Base-by-base conservation (phyloP, 2,329 filamentous ascomycete genomes). In the Cryphonectria carpinicola region DNA sequence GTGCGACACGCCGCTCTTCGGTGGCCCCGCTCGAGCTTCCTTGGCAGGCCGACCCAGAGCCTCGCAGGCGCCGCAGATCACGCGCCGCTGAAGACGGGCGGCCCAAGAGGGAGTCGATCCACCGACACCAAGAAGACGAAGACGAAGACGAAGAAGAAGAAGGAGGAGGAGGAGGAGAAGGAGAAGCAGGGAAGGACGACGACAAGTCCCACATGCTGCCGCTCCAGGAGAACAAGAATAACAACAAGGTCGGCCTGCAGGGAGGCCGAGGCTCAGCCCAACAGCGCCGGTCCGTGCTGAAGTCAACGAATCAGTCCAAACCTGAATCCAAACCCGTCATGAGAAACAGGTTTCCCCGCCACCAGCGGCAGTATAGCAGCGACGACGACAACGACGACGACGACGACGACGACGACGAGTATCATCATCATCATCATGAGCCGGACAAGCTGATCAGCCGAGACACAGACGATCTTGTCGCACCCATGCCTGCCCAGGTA, bases 1-100 rank as follows among this genome's bases (percentile, higher is more conserved):
- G 79, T 73, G 76, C 76, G 66, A 81, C 79, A 75, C 80, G 79
- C 69, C 78, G 78, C 65, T 75, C 78, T 13, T 79, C 80, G 66
- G 56, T 54, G 32, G 28, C 56, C 54, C 77, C 77, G 61, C 74
- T 79, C 71, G 79, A 80, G 66, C 79, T 77, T 60, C 75, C 78
- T 46, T 76, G 79, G 64, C 77, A 76, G 74, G 74, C 76, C 68
- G 76, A 78, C 46, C 75, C 76, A 17, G 75, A 76, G 67, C 77
- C 75, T n/a, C 73, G 74, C 68, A 75, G 76, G 10, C 76, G 76
- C 19, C 73, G 74, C 56, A 63, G 56, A 49, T 74, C 75, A 52
- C 74, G 75, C 10, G 62, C 67, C 52, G 70, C 68, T 61, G 69
- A 65, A 28, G 65, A 74, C 32, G 52, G 64, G 54, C 54, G 41